A percentile compares a stretch with the other conserved stretches of the same genome.
Conservation (phyloP, 2,329 filamentous ascomycete genomes). For the Metarhizium rileyi region DNA sequence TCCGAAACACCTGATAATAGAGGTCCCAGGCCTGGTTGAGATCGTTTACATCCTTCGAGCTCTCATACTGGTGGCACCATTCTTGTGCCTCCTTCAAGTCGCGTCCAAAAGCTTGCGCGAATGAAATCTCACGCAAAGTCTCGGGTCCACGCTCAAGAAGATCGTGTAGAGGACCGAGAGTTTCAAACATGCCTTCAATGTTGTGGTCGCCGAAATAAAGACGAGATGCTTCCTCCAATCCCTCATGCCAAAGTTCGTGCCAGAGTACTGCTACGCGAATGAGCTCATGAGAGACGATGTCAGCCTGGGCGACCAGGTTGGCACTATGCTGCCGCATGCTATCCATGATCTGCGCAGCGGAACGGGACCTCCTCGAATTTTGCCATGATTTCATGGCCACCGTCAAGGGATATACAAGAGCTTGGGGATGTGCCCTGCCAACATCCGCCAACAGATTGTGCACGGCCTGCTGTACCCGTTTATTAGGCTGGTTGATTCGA, state of each 20-base stretch:
- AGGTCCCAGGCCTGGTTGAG: conserved; percentile 98
- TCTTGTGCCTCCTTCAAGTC: conserved; percentile 92
- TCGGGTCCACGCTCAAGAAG: conserved; percentile 85
- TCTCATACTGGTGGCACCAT: conserved; percentile 88
- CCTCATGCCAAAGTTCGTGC: conserved; percentile 99
- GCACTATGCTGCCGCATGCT: conserved; percentile 94
- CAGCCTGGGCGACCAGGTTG: conserved; percentile 86
- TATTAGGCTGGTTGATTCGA: conserved; percentile 91
- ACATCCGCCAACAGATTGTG: conserved; percentile 89
- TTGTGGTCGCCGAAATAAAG: conserved; percentile 97
- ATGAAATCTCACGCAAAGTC: conserved; percentile 91
- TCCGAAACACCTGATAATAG: conserved; percentile 96
- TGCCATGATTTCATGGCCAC: conserved; percentile 94
- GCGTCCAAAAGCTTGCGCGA: conserved; percentile 92
- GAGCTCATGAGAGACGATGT: conserved; percentile 89
- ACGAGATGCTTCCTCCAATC: conserved; percentile 88
- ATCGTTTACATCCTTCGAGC: conserved; percentile 83
- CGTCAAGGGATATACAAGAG: conserved; percentile 90
- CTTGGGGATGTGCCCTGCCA: conserved; percentile 88
- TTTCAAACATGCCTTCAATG: conserved; percentile 93
- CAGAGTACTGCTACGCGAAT: conserved; percentile 95
- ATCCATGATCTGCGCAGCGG: conserved; percentile 91
- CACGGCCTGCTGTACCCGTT: conserved; percentile 77
- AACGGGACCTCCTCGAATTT: conserved; percentile 72
- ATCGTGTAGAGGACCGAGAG: conserved; percentile 81